phyloP scores from a whole-genome alignment of 2,329 filamentous ascomycete genomes.

The Orbilia javanica region DNA sequence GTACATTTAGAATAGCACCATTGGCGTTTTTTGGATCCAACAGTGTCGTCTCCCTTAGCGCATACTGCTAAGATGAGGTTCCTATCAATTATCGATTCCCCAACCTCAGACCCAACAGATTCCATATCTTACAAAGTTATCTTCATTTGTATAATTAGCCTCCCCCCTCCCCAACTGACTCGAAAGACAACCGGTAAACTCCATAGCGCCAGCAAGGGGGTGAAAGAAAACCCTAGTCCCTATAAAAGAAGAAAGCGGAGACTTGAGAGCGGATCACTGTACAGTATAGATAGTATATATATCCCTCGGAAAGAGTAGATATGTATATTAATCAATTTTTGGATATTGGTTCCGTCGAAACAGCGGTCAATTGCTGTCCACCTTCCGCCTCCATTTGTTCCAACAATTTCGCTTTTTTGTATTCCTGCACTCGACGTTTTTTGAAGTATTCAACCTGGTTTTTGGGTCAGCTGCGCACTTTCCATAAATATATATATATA shows the following conservation, averaged over 20 bases:
- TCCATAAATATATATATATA: background rate
- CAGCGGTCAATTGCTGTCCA: conserved; percentile 71
- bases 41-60: background rate
- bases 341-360: conserved; percentile 12
- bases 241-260: conserved; percentile 1
- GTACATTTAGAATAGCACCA: background rate
- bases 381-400: conserved; percentile 80
- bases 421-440: conserved; percentile 91
- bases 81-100: background rate
- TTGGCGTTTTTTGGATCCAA: background rate
- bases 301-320: too few species aligned
- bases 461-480: background rate
- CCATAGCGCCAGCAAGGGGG: background rate
- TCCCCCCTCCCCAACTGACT: background rate
- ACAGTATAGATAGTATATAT: background rate
- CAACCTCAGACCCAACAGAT: background rate
- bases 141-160: background rate
- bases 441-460: conserved; percentile 94
- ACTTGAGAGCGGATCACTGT: background rate
- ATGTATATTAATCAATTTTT: conserved; percentile 7
- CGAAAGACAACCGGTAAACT: background rate
- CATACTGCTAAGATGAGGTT: background rate
- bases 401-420: conserved; percentile 83
- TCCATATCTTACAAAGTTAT: background rate
- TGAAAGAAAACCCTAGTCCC: background rate